Evolutionary conservation across 2,329 filamentous ascomycete genomes (phyloP).

Genomic region (Verticillium alfalfae): DNA sequence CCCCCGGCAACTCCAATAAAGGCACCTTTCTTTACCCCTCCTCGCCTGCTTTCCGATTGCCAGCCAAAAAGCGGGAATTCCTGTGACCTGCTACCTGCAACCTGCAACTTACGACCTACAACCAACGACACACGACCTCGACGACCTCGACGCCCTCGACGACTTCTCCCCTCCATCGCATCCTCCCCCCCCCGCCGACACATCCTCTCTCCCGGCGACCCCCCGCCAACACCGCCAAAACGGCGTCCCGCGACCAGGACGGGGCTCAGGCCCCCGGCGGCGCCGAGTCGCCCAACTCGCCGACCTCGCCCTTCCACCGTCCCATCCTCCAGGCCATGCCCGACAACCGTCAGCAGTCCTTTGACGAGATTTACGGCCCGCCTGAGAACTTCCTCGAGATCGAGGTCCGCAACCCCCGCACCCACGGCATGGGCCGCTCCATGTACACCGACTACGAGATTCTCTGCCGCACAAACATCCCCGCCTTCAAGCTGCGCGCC

Average conservation of each 20-base stretch:
- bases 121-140: background rate
- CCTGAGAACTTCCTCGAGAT: conserved; percentile 99
- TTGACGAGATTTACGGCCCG: conserved; percentile 97
- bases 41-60: background rate
- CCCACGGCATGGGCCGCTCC: conserved; percentile 85
- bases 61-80: background rate
- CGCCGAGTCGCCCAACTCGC: conserved; percentile 15
- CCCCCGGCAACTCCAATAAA: background rate
- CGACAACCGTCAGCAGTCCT: conserved; percentile 81
- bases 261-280: conserved; percentile 24
- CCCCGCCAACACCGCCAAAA: conserved; percentile 27
- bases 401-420: conserved; percentile 90
- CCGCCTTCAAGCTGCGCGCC: conserved; percentile 92
- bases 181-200: background rate
- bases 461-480: conserved; percentile 95
- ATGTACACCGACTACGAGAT: conserved; percentile 99
- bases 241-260: conserved; percentile 33
- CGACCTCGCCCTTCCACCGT: conserved; percentile 16
- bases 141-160: too few species aligned
- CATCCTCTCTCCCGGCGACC: too few species aligned
- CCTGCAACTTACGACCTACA: background rate
- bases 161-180: too few species aligned
- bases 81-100: background rate
- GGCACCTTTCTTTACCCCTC: background rate
- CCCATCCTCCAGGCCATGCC: conserved; percentile 62